A percentile compares a stretch with the other conserved stretches of the same genome.
Evolutionary conservation across 2,329 filamentous ascomycete species (phyloP).

Genomic region (Sporothrix luriei): DNA sequence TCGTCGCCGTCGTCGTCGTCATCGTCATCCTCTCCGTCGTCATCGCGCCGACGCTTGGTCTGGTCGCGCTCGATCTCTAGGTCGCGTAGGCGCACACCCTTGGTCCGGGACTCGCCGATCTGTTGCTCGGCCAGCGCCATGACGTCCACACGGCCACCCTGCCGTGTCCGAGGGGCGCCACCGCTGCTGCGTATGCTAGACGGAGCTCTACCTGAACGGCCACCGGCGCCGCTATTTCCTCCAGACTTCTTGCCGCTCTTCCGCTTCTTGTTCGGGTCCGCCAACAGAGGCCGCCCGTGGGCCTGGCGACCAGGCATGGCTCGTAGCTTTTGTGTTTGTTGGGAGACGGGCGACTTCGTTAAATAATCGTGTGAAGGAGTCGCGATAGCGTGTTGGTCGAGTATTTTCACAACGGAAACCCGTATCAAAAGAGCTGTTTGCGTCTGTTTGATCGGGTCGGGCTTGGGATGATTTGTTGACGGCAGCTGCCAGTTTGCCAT

Average conservation of each 20-base stretch:
- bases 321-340: not conserved
- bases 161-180: conserved; percentile 46
- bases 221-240: conserved; percentile 6
- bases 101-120: conserved; percentile 46
- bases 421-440: not conserved
- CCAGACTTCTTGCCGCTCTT: conserved; percentile 42
- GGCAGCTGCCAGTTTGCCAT: not conserved
- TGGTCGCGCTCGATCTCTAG: conserved; percentile 54
- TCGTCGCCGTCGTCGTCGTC: conserved; percentile 64
- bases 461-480: not conserved
- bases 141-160: conserved; percentile 55
- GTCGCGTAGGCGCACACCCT: conserved; percentile 49
- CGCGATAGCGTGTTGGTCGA: not conserved
- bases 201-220: not conserved
- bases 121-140: conserved; percentile 61
- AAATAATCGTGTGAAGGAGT: too few species aligned
- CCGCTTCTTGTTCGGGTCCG: conserved; percentile 40
- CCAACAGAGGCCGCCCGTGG: conserved; percentile 57
- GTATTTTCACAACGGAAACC: too few species aligned
- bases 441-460: not conserved
- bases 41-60: conserved; percentile 50
- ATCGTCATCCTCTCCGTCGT: conserved; percentile 50
- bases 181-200: conserved; percentile 1
- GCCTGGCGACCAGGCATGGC: conserved; percentile 61
- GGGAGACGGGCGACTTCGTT: not conserved